These are phyloP conservation scores for Saprolegnia diclina DNA, from an alignment of 352 stramenopile genomes.

Conservation along the genomic window DNA sequence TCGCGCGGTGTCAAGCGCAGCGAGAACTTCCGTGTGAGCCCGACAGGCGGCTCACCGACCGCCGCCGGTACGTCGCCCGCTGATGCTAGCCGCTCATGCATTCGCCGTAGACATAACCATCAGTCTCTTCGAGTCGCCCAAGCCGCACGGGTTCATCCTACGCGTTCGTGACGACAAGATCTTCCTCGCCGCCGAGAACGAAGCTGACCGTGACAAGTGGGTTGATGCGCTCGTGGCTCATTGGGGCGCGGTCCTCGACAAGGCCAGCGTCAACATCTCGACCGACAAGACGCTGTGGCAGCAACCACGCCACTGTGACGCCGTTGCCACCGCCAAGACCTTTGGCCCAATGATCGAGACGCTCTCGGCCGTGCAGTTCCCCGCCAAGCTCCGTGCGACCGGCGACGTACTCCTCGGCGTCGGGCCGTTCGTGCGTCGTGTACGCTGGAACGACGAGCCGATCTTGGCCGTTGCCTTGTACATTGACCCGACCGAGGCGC, in stretches of 20 bases:
- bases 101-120: constrained; percentile 43
- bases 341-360: constrained; percentile 35
- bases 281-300: not conserved
- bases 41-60: constrained; percentile 1
- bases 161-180: constrained; percentile 80
- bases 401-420: constrained; percentile 69
- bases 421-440: constrained; percentile 61
- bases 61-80: not conserved
- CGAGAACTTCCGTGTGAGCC: not conserved
- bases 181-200: constrained; percentile 63
- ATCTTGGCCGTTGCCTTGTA: constrained; percentile 76
- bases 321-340: not conserved
- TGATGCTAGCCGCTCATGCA: not conserved
- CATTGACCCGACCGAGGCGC: constrained; percentile 57
- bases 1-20: constrained; percentile 4
- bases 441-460: constrained; percentile 78
- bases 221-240: constrained; percentile 57
- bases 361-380: constrained; percentile 73
- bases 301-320: not conserved
- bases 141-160: constrained; percentile 63
- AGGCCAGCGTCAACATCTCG: constrained; percentile 22
- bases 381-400: constrained; percentile 55
- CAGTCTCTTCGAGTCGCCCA: constrained; percentile 58
- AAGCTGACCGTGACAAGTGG: constrained; percentile 63
- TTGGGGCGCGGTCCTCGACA: constrained; percentile 15